Evolutionary conservation across 2,329 filamentous ascomycete genomes (phyloP).

Genomic region (Colletotrichum simmondsii): DNA sequence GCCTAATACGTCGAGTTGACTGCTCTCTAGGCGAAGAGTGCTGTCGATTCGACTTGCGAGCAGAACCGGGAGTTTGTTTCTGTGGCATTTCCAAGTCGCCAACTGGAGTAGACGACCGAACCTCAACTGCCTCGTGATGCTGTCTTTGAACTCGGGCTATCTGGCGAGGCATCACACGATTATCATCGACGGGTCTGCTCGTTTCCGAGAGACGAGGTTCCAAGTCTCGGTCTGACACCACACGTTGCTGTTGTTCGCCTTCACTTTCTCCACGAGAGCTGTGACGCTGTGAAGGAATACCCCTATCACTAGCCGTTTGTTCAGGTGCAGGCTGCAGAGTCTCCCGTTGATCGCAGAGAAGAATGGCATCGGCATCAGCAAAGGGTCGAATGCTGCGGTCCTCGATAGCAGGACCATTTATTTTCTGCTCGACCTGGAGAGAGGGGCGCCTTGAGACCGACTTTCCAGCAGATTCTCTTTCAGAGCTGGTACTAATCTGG

Average conservation of each 20-base stretch:
- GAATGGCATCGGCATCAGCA: constrained; percentile 5
- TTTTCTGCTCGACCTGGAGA: background rate
- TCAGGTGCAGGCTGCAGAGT: background rate
- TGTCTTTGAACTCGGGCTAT: background rate
- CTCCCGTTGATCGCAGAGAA: background rate
- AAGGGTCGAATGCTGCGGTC: background rate
- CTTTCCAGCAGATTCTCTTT: background rate
- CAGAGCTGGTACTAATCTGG: background rate
- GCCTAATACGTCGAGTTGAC: background rate
- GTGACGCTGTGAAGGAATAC: background rate
- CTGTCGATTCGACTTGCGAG: background rate
- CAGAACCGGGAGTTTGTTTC: background rate
- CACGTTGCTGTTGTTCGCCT: background rate
- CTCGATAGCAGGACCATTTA: background rate
- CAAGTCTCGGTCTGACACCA: background rate
- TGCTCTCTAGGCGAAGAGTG: background rate
- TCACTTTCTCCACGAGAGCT: background rate
- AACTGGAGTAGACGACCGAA: background rate
- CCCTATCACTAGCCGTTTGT: background rate
- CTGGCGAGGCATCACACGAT: background rate
- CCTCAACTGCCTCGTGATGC: background rate
- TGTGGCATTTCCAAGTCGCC: constrained; percentile 19
- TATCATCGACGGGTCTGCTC: background rate
- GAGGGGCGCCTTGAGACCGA: background rate
- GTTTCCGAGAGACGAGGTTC: background rate